phyloP scores from a whole-genome alignment of 2,329 filamentous ascomycete species.

The Diplodia corticola region DNA sequence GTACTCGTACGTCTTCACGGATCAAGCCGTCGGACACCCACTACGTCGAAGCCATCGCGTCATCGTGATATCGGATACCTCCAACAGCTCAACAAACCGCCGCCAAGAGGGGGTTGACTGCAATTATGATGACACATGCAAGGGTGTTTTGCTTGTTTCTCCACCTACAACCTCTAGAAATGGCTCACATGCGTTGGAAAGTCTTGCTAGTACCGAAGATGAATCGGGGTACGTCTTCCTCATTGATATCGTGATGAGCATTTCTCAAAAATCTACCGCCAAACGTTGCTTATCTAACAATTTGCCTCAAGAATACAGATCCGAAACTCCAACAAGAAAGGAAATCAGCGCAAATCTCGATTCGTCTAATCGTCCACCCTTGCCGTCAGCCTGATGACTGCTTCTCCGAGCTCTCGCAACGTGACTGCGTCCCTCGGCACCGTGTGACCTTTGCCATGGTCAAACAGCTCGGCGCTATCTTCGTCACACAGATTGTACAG shows the following conservation, averaged over 20 bases:
- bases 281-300: not conserved
- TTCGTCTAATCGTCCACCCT: conserved; percentile 8
- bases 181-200: too few species aligned
- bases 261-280: not conserved
- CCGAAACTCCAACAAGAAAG: not conserved
- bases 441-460: conserved; percentile 66
- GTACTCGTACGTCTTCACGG: not conserved
- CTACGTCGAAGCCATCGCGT: too few species aligned
- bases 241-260: not conserved
- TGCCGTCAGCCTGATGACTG: conserved; percentile 31
- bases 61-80: too few species aligned
- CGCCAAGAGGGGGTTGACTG: too few species aligned
- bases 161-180: too few species aligned
- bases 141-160: too few species aligned
- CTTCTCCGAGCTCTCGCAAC: conserved; percentile 34
- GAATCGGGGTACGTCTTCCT: too few species aligned
- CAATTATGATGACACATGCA: too few species aligned
- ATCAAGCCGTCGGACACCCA: too few species aligned
- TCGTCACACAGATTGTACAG: conserved; percentile 63
- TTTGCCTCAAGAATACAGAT: not conserved
- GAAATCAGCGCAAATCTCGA: too few species aligned
- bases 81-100: too few species aligned
- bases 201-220: too few species aligned
- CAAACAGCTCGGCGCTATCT: conserved; percentile 61
- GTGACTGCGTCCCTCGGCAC: conserved; percentile 48